Evolutionary conservation across 345 rosid genomes (phyloP).

Genomic region (Citrus medica): DNA sequence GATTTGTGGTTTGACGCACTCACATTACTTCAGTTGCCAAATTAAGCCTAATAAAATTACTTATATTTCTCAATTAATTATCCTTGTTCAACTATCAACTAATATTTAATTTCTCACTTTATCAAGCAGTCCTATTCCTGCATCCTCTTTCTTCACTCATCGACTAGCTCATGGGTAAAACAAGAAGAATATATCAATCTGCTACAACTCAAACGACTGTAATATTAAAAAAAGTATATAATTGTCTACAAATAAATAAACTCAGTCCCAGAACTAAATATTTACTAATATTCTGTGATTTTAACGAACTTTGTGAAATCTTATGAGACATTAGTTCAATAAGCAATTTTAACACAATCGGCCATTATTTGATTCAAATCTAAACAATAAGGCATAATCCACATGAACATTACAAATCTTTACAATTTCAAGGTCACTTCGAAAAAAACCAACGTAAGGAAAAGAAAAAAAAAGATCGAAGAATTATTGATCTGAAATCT

Average conservation of each 20-base stretch:
- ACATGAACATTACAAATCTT: neutral
- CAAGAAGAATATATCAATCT: neutral
- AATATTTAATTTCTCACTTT: neutral
- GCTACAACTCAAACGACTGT: neutral
- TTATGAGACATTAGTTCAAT: neutral
- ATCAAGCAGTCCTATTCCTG: neutral
- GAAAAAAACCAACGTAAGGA: neutral
- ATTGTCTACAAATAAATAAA: neutral
- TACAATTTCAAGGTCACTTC: neutral
- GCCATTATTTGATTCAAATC: neutral
- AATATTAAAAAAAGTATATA: neutral
- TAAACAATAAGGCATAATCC: neutral
- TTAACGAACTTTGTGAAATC: neutral
- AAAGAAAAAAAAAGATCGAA: neutral
- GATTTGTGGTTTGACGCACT: neutral
- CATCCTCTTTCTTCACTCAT: neutral
- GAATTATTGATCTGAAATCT: too few species aligned
- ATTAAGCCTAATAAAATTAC: neutral
- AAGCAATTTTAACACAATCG: neutral
- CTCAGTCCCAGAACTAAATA: neutral
- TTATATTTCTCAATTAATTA: neutral
- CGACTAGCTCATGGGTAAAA: neutral
- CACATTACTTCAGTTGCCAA: neutral
- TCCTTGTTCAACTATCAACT: neutral
- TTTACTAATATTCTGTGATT: neutral